These are phyloP conservation scores for Moniliophthora roreri DNA, from an alignment of 1,284 basidiomycete genomes.

Conservation along the genomic window DNA sequence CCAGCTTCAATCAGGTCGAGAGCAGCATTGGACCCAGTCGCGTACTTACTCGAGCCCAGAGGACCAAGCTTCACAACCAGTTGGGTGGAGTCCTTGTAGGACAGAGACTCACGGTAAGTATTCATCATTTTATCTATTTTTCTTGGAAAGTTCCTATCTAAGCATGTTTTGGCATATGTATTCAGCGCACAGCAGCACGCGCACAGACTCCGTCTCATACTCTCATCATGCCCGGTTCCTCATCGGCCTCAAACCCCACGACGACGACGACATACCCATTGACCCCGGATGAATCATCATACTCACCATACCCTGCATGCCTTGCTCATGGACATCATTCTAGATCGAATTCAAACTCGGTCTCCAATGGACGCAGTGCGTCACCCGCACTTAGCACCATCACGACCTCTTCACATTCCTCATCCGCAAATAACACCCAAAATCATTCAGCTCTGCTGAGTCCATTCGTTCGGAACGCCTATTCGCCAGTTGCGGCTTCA, in stretches of 20 bases:
- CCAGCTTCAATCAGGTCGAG: slow-evolving; percentile 39
- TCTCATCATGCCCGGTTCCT: not conserved
- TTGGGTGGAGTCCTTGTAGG: slow-evolving; percentile 23
- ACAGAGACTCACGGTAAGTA: slow-evolving; percentile 27
- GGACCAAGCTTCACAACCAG: slow-evolving; percentile 8
- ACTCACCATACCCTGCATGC: slow-evolving; percentile 25
- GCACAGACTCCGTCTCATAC: slow-evolving; percentile 18
- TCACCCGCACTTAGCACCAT: slow-evolving; percentile 65
- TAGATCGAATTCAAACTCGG: slow-evolving; percentile 41
- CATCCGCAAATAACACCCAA: slow-evolving; percentile 18
- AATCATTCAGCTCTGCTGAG: slow-evolving; percentile 6
- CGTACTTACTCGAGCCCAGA: slow-evolving; percentile 46
- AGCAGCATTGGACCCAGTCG: slow-evolving; percentile 57
- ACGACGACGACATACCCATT: slow-evolving; percentile 9
- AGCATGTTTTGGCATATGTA: slow-evolving; percentile 14
- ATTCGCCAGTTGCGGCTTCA: slow-evolving; percentile 27
- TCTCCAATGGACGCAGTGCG: slow-evolving; percentile 49
- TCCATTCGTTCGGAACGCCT: slow-evolving; percentile 15
- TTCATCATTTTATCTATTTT: slow-evolving; percentile 18
- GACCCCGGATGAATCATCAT: slow-evolving; percentile 13
- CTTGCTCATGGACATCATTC: slow-evolving; percentile 28
- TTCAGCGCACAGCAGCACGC: slow-evolving; percentile 25
- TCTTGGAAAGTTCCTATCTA: slow-evolving; percentile 14
- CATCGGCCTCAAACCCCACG: not conserved
- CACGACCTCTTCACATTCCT: slow-evolving; percentile 43